Evolutionary conservation across 2,329 filamentous ascomycete genomes (phyloP), one percentile per base, ranked within the genome.

Genomic region (Rhytidhysteron rufulum): DNA sequence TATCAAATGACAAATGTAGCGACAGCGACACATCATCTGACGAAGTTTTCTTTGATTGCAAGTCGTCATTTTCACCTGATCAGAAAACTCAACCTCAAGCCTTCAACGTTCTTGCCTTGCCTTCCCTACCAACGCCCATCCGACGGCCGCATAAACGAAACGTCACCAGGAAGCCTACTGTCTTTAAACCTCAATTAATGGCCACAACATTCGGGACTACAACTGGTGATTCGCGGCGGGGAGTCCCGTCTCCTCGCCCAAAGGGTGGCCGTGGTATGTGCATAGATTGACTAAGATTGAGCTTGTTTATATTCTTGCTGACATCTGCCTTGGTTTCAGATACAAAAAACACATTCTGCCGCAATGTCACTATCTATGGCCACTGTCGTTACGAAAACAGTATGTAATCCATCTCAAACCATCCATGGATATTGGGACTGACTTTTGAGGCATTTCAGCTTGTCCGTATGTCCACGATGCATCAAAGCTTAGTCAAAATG

Each of bases 361-460:
- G 89, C 60, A 95, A 96, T 68, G 85, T 96, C 46, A 79, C 89
- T 47, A 95, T 96, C 56, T 95, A 95, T 65, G 89, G 89, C 41
- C 86, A 91, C 67, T 96, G 89, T 66, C 85, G 88, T 49, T 95
- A 89, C 68, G 87, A 94, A 71, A 88, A 94, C 61, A 88, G 87
- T 63, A 50, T 57, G 60, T 62, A 27, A 34, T 24, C 18, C 37
- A 29, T 44, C 37, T 37, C 7, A 9, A 29, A 32, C 52, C 30
- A 42, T 60, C 15, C 18, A 16, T 10, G 4, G 4, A 29, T 29
- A 13, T 17, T 29, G 17, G n/a, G 4, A 21, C 13, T 37, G 19
- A 35, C 22, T 4, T 37, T 2, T 17, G 45, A 62, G 53, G 27
- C 40, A 22, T 39, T 42, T 43, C 43, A 65, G 62, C 62, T 44